phyloP scores from a whole-genome alignment of 345 rosid genomes.

The thale cress (Arabidopsis thaliana) region TAIR10.1 NC_003074.8:19567001-19567500 shows the following conservation, averaged over 20 bases:
- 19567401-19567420: background rate
- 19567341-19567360: background rate
- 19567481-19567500: constrained; percentile 1
- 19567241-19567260: too few relatives aligned
- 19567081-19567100: background rate
- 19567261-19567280: too few relatives aligned
- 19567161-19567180: background rate
- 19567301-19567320: too few relatives aligned
- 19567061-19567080: background rate
- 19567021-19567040: background rate
- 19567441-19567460: background rate
- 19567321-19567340: background rate
- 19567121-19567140: too few relatives aligned
- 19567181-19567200: background rate
- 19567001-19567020: background rate
- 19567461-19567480: background rate
- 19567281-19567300: too few relatives aligned
- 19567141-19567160: too few relatives aligned
- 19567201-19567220: background rate
- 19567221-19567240: background rate
- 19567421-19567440: background rate
- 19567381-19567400: background rate
- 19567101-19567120: constrained; percentile 6
- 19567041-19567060: background rate
- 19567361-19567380: background rate